phyloP scores from a whole-genome alignment of 1,139 yeast species.

The Kodamaea sp. region DNA sequence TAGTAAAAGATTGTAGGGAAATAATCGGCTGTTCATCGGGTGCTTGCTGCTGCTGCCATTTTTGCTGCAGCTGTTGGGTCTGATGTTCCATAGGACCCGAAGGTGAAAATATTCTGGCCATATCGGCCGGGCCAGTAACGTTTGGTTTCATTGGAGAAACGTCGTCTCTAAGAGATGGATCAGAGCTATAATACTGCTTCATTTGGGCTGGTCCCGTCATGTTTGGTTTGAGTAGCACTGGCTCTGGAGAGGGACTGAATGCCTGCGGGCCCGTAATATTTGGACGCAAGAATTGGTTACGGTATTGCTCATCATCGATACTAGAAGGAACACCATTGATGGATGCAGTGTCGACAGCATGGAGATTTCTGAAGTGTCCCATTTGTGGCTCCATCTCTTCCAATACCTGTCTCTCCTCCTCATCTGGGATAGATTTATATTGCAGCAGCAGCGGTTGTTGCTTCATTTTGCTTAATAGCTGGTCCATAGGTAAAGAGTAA shows the following conservation, averaged over 20 bases:
- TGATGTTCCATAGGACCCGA: constrained; percentile 2
- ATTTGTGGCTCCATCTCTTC: constrained; percentile 69
- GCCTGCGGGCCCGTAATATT: constrained; percentile 53
- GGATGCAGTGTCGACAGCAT: constrained; percentile 65
- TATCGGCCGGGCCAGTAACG: constrained; percentile 40
- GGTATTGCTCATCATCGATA: constrained; percentile 22
- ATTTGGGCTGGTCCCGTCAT: constrained; percentile 32
- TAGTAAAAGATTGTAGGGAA: constrained; percentile 43
- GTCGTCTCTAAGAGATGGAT: constrained; percentile 8
- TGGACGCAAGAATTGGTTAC: constrained; percentile 40
- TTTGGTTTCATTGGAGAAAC: constrained; percentile 33
- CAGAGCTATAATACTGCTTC: constrained; percentile 16
- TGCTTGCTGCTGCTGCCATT: constrained; percentile 11
- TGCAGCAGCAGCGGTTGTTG: constrained; percentile 25
- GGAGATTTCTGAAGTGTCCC: constrained; percentile 62
- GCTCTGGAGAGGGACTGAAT: constrained; percentile 26
- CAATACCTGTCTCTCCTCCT: constrained; percentile 59
- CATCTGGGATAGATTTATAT: constrained; percentile 26
- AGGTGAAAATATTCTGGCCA: constrained; percentile 37
- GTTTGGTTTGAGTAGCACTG: constrained; percentile 24
- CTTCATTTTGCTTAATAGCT: constrained; percentile 50
- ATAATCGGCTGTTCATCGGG: constrained; percentile 26
- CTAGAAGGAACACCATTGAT: constrained; percentile 57
- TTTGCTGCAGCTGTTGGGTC: constrained; percentile 7
- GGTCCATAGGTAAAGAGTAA: constrained; percentile 73